phyloP scores from a whole-genome alignment of 495 filamentous ascomycete genomes.

The Talaromyces nanjingensis region DNA sequence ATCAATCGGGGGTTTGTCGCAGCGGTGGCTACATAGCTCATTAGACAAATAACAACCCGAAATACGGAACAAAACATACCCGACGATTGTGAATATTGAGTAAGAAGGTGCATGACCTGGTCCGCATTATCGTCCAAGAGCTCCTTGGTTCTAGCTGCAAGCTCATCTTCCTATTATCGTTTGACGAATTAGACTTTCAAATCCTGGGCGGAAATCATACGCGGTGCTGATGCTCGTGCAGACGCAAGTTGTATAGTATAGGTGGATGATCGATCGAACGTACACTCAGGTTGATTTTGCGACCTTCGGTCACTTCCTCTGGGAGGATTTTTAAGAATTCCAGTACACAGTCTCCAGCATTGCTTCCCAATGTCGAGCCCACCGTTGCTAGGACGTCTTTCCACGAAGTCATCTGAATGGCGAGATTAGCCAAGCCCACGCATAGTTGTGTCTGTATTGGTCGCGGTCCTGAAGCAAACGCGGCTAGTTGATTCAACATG shows the following conservation, averaged over 20 bases:
- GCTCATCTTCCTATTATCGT: conserved; percentile 79
- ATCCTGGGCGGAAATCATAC: conserved; percentile 16
- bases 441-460: conserved; percentile 92
- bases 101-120: conserved; percentile 76
- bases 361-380: conserved; percentile 69
- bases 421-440: conserved; percentile 87
- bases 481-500: conserved; percentile 67
- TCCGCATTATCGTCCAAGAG: conserved; percentile 83
- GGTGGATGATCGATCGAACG: conserved; percentile 50
- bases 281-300: conserved; percentile 98
- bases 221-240: conserved; percentile 15
- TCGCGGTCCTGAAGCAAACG: conserved; percentile 74
- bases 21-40: conserved; percentile 41
- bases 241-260: conserved; percentile 13
- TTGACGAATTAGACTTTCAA: conserved; percentile 40
- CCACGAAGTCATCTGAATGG: conserved; percentile 94
- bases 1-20: conserved; percentile 84
- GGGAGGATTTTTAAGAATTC: conserved; percentile 95
- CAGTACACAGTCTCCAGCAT: conserved; percentile 74
- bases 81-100: conserved; percentile 85
- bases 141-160: conserved; percentile 71
- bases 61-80: conserved; percentile 44
- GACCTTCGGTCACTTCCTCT: conserved; percentile 97
- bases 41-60: not conserved
- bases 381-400: conserved; percentile 84